phyloP scores from a whole-genome alignment of 352 stramenopile species.

The Pythium monospermum region DNA sequence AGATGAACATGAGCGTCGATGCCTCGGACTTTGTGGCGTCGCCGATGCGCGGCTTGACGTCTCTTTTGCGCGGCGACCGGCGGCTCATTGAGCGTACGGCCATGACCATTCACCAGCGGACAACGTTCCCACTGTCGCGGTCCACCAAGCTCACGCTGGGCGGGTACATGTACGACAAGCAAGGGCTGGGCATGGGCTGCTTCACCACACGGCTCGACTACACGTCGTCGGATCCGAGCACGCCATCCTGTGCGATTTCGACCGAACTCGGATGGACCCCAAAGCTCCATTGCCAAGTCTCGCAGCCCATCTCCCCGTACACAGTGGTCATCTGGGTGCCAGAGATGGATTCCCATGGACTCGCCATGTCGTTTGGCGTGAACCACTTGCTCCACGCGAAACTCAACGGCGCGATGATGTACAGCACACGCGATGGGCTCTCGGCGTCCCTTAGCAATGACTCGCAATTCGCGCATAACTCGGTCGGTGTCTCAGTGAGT shows the following conservation, averaged over 20 bases:
- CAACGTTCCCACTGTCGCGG: constrained; percentile 52
- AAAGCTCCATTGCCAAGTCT: constrained; percentile 71
- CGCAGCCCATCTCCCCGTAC: constrained; percentile 60
- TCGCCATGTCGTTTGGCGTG: constrained; percentile 66
- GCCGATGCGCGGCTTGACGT: constrained; percentile 52
- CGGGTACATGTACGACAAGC: constrained; percentile 83
- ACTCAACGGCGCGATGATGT: constrained; percentile 76
- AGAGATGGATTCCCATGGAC: constrained; percentile 60
- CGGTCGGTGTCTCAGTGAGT: constrained; percentile 41
- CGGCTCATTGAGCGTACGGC: constrained; percentile 58
- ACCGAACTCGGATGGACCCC: constrained; percentile 75
- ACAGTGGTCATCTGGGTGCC: constrained; percentile 75
- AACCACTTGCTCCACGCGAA: constrained; percentile 61
- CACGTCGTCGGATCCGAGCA: constrained; percentile 55
- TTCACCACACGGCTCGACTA: constrained; percentile 65
- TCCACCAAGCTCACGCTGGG: constrained; percentile 59
- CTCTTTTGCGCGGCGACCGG: constrained; percentile 37
- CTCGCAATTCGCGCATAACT: constrained; percentile 32
- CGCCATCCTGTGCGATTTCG: constrained; percentile 52
- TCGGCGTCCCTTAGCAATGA: constrained; percentile 59
- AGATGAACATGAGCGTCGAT: constrained; percentile 79
- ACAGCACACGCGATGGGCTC: constrained; percentile 69
- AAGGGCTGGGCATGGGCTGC: constrained; percentile 60
- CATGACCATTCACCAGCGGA: constrained; percentile 80
- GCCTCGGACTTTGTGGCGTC: constrained; percentile 63